A percentile compares a stretch with the other conserved stretches of the same genome.
These are phyloP conservation scores for Kwoniella heveanensis DNA, from an alignment of 768 basidiomycete species.

Conservation along the genomic window DNA sequence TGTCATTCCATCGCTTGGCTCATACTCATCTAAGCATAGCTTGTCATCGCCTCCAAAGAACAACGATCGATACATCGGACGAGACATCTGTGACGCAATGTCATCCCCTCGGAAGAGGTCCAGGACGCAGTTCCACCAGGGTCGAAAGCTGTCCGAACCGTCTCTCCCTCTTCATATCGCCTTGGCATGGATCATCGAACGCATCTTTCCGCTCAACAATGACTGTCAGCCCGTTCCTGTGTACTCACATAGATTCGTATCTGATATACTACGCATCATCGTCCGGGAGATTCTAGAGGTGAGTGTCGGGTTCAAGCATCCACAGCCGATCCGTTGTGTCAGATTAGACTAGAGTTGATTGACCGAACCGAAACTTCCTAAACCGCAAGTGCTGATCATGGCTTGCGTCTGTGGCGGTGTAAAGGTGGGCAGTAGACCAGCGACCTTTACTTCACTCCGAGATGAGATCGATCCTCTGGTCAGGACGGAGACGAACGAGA, in stretches of 20 bases:
- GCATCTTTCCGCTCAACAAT: conserved; percentile 35
- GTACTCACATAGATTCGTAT: conserved; percentile 36
- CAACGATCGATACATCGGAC: too few species aligned
- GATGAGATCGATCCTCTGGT: conserved; percentile 32
- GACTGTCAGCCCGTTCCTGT: conserved; percentile 23
- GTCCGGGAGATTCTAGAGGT: conserved; percentile 42
- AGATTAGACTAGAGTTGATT: too few species aligned
- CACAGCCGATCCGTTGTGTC: background rate
- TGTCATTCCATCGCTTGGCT: too few species aligned
- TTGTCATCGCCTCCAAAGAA: background rate
- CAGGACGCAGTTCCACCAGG: conserved; percentile 3
- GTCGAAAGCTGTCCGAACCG: conserved; percentile 26
- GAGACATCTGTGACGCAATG: too few species aligned
- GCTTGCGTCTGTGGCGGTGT: too few species aligned
- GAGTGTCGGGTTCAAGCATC: background rate
- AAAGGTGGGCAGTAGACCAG: conserved; percentile 28
- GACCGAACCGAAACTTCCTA: too few species aligned
- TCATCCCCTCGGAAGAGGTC: conserved; percentile 21
- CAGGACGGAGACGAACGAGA: conserved; percentile 21
- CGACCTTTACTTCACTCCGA: conserved; percentile 22
- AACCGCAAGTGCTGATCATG: too few species aligned
- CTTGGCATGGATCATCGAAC: conserved; percentile 34
- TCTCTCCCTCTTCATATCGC: conserved; percentile 37
- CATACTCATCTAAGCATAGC: too few species aligned
- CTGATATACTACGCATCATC: conserved; percentile 35